Evolutionary conservation across 768 basidiomycete species (phyloP), one percentile per base, ranked within the genome.

Genomic region (Solioccasus polychromus): DNA sequence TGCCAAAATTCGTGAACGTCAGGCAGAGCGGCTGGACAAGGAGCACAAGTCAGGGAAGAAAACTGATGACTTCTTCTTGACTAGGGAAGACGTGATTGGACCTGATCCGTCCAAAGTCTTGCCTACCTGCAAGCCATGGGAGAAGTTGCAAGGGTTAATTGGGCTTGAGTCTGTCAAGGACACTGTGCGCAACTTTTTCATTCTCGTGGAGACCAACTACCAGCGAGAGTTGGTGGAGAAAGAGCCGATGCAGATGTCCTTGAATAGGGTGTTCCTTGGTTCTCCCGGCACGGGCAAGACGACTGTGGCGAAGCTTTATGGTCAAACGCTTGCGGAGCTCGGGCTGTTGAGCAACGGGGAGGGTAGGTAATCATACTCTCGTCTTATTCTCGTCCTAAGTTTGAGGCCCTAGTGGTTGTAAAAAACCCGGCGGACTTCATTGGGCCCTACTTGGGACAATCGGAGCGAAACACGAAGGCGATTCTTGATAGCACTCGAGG

Each of bases 261-360:
- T 86, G 45, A 85, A 87, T 47, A 76, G 80, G 12, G 77, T 81
- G 1, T 84, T 88, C 61, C 56, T 83, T 9, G 85, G 85, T 5
- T 77, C 78, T 4, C 85, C 85, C 7, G 85, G 85, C 1, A 85
- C 82, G 0, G 85, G 84, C 0, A 87, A 87, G 57, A 86, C 85
- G 4, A 78, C 83, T 0, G 85, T 88, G 0, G 84, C 81, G 4
- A 79, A 77, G 54, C 55, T 84, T 10, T 86, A 87, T 46, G 85
- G 85, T 0, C 73, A 74, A 46, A 78, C 86, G 42, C 60, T 87
- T 3, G 74, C 74, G 0, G 81, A 85, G 41, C 60, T 88, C 0
- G 77, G 77, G 3, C 60, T 88, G 34, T 60, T 88, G n/a, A 84
- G 79, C 58, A 85, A 83, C 35, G 81, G 82, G 8, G 85, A 88